A percentile compares a stretch with the other conserved stretches of the same genome.
These are phyloP conservation scores for Magnolia changhungtana DNA, from an alignment of 164 flowering plant genomes.

Conservation along the genomic window DNA sequence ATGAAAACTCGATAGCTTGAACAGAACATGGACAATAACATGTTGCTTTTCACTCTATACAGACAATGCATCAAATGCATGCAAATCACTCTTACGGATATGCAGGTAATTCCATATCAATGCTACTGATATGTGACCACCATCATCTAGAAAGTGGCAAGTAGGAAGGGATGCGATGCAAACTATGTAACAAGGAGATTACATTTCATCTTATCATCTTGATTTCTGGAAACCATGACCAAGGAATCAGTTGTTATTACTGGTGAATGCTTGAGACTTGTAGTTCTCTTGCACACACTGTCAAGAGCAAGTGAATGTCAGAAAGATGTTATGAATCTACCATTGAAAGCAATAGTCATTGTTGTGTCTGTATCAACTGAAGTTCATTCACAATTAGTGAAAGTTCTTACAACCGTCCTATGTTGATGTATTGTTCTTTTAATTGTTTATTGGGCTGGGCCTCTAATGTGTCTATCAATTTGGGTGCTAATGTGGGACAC, in stretches of 20 bases:
- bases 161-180: background rate
- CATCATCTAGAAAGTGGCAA: slow-evolving; percentile 51
- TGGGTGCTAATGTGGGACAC: no score
- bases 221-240: slow-evolving; percentile 52
- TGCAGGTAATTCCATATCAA: no score
- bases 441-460: background rate
- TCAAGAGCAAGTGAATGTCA: slow-evolving; percentile 52
- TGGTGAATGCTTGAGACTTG: slow-evolving; percentile 68
- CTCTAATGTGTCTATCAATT: no score
- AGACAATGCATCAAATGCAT: no score
- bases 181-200: no score
- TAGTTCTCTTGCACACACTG: slow-evolving; percentile 69
- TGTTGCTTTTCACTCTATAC: no score
- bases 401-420: no score
- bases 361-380: slow-evolving; percentile 50
- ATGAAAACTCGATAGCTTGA: no score
- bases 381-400: slow-evolving; percentile 39
- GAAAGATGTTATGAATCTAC: slow-evolving; percentile 58
- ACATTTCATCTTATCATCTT: slow-evolving; percentile 7
- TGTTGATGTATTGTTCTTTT: no score
- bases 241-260: slow-evolving; percentile 51
- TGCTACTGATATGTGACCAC: no score
- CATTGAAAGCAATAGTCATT: slow-evolving; percentile 62
- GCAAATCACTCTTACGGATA: no score
- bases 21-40: no score